These are phyloP conservation scores for Bondarzewia mesenterica DNA, from an alignment of 1,284 basidiomycete species.

Conservation along the genomic window DNA sequence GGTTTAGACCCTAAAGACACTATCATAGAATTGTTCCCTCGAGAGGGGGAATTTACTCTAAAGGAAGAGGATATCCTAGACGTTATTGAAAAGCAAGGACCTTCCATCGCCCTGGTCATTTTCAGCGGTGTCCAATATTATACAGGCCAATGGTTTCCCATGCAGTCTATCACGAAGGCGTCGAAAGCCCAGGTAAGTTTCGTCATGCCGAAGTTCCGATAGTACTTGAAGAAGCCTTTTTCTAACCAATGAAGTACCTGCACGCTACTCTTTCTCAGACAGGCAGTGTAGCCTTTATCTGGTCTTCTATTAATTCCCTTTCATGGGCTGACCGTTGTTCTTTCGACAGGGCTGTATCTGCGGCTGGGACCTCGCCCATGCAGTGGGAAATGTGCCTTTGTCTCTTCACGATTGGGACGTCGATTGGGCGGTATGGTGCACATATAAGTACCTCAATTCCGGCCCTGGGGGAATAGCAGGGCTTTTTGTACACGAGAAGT, in stretches of 20 bases:
- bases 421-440: conserved; percentile 98
- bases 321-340: conserved; percentile 8
- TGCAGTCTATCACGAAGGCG: conserved; percentile 74
- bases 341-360: conserved; percentile 74
- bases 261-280: neutral
- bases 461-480: conserved; percentile 97
- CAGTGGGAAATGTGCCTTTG: conserved; percentile 87
- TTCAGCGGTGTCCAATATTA: conserved; percentile 95
- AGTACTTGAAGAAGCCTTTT: neutral
- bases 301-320: conserved; percentile 3
- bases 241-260: neutral
- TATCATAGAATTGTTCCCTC: conserved; percentile 75
- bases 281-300: neutral
- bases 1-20: conserved; percentile 71
- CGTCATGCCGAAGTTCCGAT: conserved; percentile 2
- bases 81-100: conserved; percentile 65
- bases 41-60: conserved; percentile 80
- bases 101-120: conserved; percentile 79
- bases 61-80: conserved; percentile 86
- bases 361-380: conserved; percentile 96
- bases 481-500: conserved; percentile 81
- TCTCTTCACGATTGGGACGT: conserved; percentile 89
- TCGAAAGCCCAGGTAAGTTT: conserved; percentile 68
- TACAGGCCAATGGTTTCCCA: conserved; percentile 94
- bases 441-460: conserved; percentile 96